Base-by-base conservation (phyloP, 1,284 basidiomycete genomes). In the Melampsora occidentalis region DNA sequence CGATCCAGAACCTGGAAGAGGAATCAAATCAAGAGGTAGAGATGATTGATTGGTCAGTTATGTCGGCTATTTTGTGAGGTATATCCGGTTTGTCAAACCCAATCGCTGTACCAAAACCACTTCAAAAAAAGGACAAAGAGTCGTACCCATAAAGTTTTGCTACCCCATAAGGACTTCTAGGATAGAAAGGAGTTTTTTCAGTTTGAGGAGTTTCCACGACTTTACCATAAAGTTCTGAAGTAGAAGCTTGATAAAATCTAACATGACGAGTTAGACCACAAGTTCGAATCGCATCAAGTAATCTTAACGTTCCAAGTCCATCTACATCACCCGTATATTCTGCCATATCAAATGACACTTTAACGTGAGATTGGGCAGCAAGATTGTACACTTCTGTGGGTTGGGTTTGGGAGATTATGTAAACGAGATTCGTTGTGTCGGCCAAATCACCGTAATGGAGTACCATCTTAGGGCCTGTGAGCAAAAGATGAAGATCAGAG, bases 331-430 rank as follows among this genome's bases (percentile, higher is more conserved):
- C 92, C 0, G 94, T 96, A 85, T 96, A 96, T 84, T 96, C 93
- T 49, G 93, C 92, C 92, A 96, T 94, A 84, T 95, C 93, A 84
- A 96, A 96, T 39, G 93, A 95, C 79, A 96, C 93, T 84, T 96
- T 96, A 85, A 96, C 93, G 85, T 96, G 93, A 69, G 91, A 93
- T 83, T 96, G 93, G n/a, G 94, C 94, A 65, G 92, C 93, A 65
- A 96, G 89, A 84, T 96, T 96, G 87, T 95, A 96, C 76, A 96
- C 90, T 84, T 96, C 93, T 28, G 92, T 90, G 0, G 93, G 94
- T 81, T 82, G 91, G 71, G 95, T 92, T 81, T 91, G 89, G 2
- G 93, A 91, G 82, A 96, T 90, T 85, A 96, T 90, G 84, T 93
- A 93, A 63, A 95, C 93, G 77, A 96, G 88, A 83, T 95, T 95